Conservation (phyloP, 2,329 filamentous ascomycete species). For the Colletotrichum truncatum region DNA sequence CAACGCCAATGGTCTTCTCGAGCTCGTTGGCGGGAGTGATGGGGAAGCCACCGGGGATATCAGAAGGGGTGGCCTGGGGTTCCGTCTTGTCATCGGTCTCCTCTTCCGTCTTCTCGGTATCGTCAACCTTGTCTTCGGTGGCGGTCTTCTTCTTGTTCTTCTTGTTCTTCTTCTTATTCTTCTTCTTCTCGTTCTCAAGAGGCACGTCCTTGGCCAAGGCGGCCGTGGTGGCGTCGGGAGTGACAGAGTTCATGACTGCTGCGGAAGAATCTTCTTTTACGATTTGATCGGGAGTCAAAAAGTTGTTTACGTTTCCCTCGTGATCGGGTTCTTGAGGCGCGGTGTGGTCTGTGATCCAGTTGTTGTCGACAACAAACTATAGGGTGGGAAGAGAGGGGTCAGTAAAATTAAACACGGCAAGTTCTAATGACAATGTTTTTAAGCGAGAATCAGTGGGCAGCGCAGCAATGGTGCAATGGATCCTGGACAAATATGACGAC, state of each 20-base stretch:
- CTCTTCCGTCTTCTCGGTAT: no score
- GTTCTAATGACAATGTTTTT: constrained; percentile 19
- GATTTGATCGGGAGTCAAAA: constrained; percentile 81
- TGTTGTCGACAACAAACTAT: constrained; percentile 94
- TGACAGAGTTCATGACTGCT: constrained; percentile 71
- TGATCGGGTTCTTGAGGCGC: constrained; percentile 85
- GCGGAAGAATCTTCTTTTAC: constrained; percentile 53
- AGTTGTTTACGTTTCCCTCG: constrained; percentile 91
- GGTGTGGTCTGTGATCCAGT: constrained; percentile 85
- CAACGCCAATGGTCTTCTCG: constrained; percentile 64
- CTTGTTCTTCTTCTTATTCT: no score
- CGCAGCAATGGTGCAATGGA: constrained; percentile 18
- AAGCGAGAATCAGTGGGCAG: constrained; percentile 28
- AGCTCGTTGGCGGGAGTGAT: constrained; percentile 70
- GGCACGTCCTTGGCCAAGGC: constrained; percentile 67
- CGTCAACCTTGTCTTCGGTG: no score
- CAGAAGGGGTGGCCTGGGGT: constrained; percentile 41
- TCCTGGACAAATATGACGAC: constrained; percentile 29
- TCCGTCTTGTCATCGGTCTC: neutral
- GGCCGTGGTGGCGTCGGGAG: constrained; percentile 77
- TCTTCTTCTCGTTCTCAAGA: constrained; percentile 35
- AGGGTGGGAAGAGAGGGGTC: constrained; percentile 31
- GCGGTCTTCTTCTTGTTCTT: no score
- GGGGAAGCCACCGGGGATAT: constrained; percentile 62
- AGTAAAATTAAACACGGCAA: constrained; percentile 15